Evolutionary conservation across 768 basidiomycete genomes (phyloP), one percentile per base, ranked within the genome.

Genomic region (Cyclocybe cylindracea): DNA sequence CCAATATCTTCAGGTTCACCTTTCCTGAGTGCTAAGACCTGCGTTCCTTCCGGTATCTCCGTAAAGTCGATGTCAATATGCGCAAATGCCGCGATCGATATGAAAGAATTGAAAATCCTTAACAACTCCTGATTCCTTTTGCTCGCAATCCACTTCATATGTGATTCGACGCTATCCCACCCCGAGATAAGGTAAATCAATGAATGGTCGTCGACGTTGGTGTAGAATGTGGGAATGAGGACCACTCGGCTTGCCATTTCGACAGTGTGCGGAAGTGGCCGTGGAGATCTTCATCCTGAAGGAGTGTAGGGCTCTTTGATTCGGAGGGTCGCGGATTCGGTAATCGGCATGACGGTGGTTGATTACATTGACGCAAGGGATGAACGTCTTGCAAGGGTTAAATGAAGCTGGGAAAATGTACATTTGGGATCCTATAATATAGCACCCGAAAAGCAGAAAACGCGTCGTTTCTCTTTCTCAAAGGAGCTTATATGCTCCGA

Each of bases 151-250:
- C 77, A 81, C 35, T 64, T 62, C 24, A 69, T 54, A 56, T 80
- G 79, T 7, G 72, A 70, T 9, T 52, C 58, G 18, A 74, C 71
- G 50, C 69, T 68, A 46, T 61, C 37, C 80, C 79, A 82, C 9
- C 78, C 78, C 0, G 76, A 72, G 31, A 78, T 58, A 24, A 81
- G 54, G 57, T 74, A 71, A 2, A 78, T 48, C 24, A 61, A 49
- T 5, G 48, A 39, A 1, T 65, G 46, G 29, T 64, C 57, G 1
- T 51, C 44, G 16, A 50, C 35, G 54, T 70, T 61, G 3, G 61
- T 55, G 61, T 73, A 79, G 57, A 71, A 78, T 24, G 65, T 59
- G 75, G 71, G 55, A 71, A 71, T 11, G 72, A 68, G 0, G 79
- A 78, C 56, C 67, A 72, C 29, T 68, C 66, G 10, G 72, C 63